Conservation (phyloP, 257 asterid species). For the Fraxinus anomala region DNA sequence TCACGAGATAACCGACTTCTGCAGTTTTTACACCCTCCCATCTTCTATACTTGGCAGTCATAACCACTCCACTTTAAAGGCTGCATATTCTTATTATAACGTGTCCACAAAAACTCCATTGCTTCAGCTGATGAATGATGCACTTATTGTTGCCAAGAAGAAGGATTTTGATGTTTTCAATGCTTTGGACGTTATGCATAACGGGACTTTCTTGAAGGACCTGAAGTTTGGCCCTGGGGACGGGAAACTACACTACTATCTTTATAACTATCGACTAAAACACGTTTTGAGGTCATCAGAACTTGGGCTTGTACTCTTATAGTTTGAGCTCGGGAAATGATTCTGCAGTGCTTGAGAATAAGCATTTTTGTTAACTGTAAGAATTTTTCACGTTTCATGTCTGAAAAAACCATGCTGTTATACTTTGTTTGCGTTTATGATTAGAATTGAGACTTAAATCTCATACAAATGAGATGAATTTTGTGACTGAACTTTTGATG, state of each 20-base stretch:
- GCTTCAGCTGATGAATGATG: constrained; percentile 40
- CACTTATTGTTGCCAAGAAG: constrained; percentile 34
- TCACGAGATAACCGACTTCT: constrained; percentile 35
- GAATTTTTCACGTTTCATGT: background rate
- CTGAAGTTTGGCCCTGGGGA: constrained; percentile 42
- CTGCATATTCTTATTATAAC: constrained; percentile 41
- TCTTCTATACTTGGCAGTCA: constrained; percentile 35
- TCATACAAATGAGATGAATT: background rate
- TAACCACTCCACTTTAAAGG: constrained; percentile 35
- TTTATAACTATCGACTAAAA: constrained; percentile 34
- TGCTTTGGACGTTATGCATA: constrained; percentile 38
- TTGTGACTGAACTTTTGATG: background rate
- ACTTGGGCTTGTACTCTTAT: constrained; percentile 41
- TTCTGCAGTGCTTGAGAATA: background rate
- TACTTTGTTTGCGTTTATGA: constrained; percentile 12
- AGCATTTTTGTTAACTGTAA: constrained; percentile 10
- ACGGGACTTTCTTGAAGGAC: constrained; percentile 37
- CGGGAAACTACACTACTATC: constrained; percentile 40
- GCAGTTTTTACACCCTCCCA: constrained; percentile 39
- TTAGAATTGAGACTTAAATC: background rate
- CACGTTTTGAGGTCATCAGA: constrained; percentile 35
- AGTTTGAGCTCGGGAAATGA: constrained; percentile 1
- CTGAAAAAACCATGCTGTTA: background rate
- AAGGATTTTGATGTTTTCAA: constrained; percentile 40
- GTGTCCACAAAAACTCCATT: constrained; percentile 37